Percentiles rank a stretch among this genome's conserved stretches.
Evolutionary conservation across 164 flowering plant genomes (phyloP).

Genomic region (Vitis vinifera): DNA sequence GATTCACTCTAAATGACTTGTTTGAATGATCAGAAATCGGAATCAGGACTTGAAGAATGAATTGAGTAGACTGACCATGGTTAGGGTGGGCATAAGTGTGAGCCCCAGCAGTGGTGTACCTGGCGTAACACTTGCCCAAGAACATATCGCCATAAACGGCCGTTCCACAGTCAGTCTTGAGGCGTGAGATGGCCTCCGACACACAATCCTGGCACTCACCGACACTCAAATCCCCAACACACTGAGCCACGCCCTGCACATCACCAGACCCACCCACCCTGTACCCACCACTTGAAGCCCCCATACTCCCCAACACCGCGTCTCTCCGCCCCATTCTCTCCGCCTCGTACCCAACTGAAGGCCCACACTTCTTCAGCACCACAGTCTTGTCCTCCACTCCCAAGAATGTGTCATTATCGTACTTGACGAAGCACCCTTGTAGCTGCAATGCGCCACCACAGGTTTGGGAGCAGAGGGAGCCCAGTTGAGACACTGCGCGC

Average conservation of each 20-base stretch:
- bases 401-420: slow-evolving; percentile 66
- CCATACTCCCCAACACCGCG: slow-evolving; percentile 50
- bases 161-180: slow-evolving; percentile 62
- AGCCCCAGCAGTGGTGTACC: slow-evolving; percentile 48
- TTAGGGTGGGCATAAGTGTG: slow-evolving; percentile 22
- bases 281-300: slow-evolving; percentile 33
- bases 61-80: slow-evolving; percentile 11
- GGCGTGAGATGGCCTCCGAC: slow-evolving; percentile 53
- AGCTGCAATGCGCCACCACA: slow-evolving; percentile 75
- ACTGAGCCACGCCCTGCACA: slow-evolving; percentile 79
- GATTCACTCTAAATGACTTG: too few species aligned
- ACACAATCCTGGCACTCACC: slow-evolving; percentile 75
- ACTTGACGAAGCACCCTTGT: slow-evolving; percentile 76
- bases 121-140: slow-evolving; percentile 82
- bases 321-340: slow-evolving; percentile 49
- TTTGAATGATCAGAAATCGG: too few species aligned
- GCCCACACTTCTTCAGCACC: slow-evolving; percentile 79
- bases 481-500: slow-evolving; percentile 51
- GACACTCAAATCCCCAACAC: slow-evolving; percentile 75
- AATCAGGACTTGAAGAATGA: too few species aligned
- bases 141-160: slow-evolving; percentile 72
- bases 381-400: slow-evolving; percentile 76
- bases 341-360: slow-evolving; percentile 41
- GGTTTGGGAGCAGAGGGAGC: slow-evolving; percentile 44
- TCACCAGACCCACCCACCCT: slow-evolving; percentile 62